A percentile compares a stretch with the other conserved stretches of the same genome.
Evolutionary conservation across 306 rosid species (phyloP).

Genomic region (Inga leiocalycina): DNA sequence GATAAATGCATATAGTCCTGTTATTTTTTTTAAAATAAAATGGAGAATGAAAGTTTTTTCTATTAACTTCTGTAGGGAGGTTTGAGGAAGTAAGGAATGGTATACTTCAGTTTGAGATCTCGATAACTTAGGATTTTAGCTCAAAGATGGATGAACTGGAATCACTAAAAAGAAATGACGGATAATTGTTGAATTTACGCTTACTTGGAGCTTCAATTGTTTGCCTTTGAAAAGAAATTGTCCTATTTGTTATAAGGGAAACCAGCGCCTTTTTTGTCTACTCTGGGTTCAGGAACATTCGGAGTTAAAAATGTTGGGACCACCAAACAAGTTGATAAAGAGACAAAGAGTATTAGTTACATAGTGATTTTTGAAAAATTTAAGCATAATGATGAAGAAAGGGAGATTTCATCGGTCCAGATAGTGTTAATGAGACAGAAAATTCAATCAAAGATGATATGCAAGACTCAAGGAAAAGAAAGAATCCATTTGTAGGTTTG

Average conservation of each 20-base stretch:
- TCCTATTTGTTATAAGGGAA: conserved; percentile 51
- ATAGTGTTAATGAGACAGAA: conserved; percentile 45
- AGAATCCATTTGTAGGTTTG: conserved; percentile 59
- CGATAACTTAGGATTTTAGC: neutral
- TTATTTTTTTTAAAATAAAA: neutral
- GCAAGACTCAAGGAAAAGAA: conserved; percentile 69
- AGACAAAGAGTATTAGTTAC: conserved; percentile 35
- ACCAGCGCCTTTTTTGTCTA: conserved; percentile 67
- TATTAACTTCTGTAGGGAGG: neutral
- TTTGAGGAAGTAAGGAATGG: neutral
- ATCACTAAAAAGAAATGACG: neutral
- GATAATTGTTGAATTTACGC: neutral
- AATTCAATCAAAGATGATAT: conserved; percentile 28
- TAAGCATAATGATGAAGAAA: conserved; percentile 53
- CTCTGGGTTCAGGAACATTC: conserved; percentile 45
- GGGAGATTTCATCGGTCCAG: conserved; percentile 32
- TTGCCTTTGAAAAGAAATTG: neutral
- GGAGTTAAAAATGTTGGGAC: conserved; percentile 30
- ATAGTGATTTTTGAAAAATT: conserved; percentile 60
- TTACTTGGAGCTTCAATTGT: neutral
- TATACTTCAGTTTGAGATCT: neutral
- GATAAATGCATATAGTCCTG: neutral
- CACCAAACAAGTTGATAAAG: conserved; percentile 41
- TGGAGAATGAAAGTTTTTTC: neutral
- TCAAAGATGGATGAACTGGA: neutral